Base-by-base conservation (phyloP, 768 basidiomycete species). In the Serendipita sp. region DNA sequence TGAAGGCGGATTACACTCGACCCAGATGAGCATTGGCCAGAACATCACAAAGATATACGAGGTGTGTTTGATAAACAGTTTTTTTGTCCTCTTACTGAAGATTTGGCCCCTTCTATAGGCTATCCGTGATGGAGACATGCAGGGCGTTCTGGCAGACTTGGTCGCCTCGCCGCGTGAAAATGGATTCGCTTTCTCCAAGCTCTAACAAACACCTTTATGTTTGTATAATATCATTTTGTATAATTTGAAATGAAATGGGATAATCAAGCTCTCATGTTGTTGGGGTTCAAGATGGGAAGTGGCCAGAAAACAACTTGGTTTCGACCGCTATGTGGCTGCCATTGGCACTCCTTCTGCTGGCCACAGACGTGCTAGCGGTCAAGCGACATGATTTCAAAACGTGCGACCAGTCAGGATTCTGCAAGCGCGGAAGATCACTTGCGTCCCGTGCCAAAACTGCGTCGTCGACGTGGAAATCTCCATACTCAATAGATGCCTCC, bases 401-500 rank as follows among this genome's bases (percentile, higher is more conserved):
- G 65, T 98, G 96, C 71, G 79, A 81, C n/a, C 91, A 98, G 74
- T 83, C 92, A 0, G 93, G 89, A 18, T 98, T 99, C 75, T 98
- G 96, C 78, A 83, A 90, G n/a, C 76, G 87, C 51, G 92, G 93
- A 63, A 85, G 95, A 54, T 88, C 87, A 0, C 82, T 99, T 51
- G 82, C 92, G 65, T 77, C 80, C 7, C 83, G 91, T 54, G 88
- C 90, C 3, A 77, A 77, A 45, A 82, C 81, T 63, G 78, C 80
- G 5, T 74, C 75, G 35, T 73, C 77, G 11, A 74, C 78, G 3
- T 97, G 93, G 89, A 78, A 75, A 45, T 96, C 94, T 0, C 95
- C 95, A 1, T 99, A 98, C 78, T 83, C 86, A 2, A 72, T 97
- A 30, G 81, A 86, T 65, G 72, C 81, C 3, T 71, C 77, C 11